Evolutionary conservation across 2,329 filamentous ascomycete species (phyloP).

Genomic region (Penicillium freii): DNA sequence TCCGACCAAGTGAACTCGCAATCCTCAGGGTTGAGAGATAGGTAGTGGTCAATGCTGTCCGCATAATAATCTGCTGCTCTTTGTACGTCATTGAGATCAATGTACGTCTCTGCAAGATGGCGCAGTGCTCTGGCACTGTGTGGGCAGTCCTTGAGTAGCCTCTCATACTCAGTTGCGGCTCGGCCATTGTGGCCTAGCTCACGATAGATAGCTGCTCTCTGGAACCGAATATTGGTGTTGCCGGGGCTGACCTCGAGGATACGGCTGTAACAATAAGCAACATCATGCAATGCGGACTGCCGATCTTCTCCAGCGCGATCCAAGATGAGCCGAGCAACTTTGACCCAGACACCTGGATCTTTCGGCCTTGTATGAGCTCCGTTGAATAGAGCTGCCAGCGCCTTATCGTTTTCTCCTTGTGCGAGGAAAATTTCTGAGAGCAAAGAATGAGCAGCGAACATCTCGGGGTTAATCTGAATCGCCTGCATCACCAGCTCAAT

Average conservation of each 20-base stretch:
- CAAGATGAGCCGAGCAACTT: conserved; percentile 56
- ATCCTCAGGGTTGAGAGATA: conserved; percentile 44
- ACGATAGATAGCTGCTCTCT: conserved; percentile 56
- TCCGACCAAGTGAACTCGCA: conserved; percentile 70
- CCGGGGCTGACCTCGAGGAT: conserved; percentile 54
- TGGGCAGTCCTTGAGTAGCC: conserved; percentile 54
- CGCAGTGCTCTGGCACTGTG: conserved; percentile 55
- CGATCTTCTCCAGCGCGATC: conserved; percentile 49
- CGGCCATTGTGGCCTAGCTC: conserved; percentile 48
- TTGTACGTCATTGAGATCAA: conserved; percentile 50
- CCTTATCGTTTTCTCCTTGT: conserved; percentile 57
- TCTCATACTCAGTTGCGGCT: conserved; percentile 53
- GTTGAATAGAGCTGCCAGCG: conserved; percentile 55
- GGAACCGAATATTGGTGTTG: conserved; percentile 54
- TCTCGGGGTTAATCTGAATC: conserved; percentile 59
- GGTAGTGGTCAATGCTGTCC: conserved; percentile 51
- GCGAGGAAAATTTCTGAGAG: conserved; percentile 59
- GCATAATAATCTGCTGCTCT: conserved; percentile 54
- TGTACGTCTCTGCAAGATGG: conserved; percentile 57
- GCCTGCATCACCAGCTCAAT: conserved; percentile 48
- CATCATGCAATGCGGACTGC: conserved; percentile 46
- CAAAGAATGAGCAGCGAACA: conserved; percentile 60
- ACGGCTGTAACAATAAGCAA: conserved; percentile 54
- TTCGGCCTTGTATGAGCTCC: conserved; percentile 58
- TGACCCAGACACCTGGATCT: conserved; percentile 57